A percentile compares a stretch with the other conserved stretches of the same genome.
These are phyloP conservation scores for Fraxinus quadrangulata DNA, from an alignment of 257 asterid genomes.

Conservation along the genomic window DNA sequence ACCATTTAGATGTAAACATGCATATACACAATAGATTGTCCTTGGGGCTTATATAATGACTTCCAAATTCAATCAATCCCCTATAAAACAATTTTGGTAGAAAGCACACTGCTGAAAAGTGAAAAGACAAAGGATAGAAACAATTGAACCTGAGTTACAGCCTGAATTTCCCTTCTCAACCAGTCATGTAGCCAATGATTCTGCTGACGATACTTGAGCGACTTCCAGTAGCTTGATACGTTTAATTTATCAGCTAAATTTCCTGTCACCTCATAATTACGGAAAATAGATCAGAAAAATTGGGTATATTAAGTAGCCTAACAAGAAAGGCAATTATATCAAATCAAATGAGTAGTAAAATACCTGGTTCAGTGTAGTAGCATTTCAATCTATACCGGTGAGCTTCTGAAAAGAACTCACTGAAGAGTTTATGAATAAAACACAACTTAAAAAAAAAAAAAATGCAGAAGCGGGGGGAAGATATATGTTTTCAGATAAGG, in stretches of 20 bases:
- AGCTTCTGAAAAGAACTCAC: constrained; percentile 61
- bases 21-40: too few species aligned
- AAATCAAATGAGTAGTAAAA: not conserved
- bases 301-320: not conserved
- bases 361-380: constrained; percentile 73
- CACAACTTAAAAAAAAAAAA: not conserved
- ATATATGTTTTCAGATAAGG: not conserved
- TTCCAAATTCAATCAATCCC: not conserved
- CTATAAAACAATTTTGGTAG: not conserved
- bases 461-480: not conserved
- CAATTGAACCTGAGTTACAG: constrained; percentile 57
- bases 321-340: not conserved
- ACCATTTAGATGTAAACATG: too few species aligned
- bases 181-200: constrained; percentile 60
- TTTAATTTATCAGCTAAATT: constrained; percentile 47
- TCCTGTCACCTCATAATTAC: constrained; percentile 36
- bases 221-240: constrained; percentile 63
- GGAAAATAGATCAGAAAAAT: not conserved
- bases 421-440: constrained; percentile 28
- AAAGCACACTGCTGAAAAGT: not conserved
- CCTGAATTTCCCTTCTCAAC: constrained; percentile 80
- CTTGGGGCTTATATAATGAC: not conserved
- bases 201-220: constrained; percentile 54
- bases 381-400: constrained; percentile 77
- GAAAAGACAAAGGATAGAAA: too few species aligned